phyloP scores from a whole-genome alignment of 768 basidiomycete genomes.

The Mycena rosella region DNA sequence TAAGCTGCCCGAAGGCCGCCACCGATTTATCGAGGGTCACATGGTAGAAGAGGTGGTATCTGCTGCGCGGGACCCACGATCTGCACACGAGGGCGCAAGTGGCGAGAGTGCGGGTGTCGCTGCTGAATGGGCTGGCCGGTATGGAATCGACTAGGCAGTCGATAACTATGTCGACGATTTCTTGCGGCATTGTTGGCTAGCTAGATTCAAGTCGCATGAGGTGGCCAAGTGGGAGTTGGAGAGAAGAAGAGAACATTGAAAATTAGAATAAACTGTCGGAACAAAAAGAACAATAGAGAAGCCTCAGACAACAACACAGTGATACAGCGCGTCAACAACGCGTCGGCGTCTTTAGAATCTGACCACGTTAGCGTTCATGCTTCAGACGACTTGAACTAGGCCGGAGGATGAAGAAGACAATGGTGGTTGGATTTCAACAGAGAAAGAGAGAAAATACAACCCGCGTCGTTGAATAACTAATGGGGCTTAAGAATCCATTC shows the following conservation, averaged over 20 bases:
- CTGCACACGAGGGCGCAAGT: constrained; percentile 21
- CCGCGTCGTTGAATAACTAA: too few species aligned
- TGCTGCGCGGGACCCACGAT: constrained; percentile 17
- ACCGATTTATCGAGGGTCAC: background rate
- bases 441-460: too few species aligned
- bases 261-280: background rate
- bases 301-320: background rate
- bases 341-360: background rate
- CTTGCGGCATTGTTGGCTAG: constrained; percentile 3
- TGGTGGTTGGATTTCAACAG: too few species aligned
- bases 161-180: constrained; percentile 16
- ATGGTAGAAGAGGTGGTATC: constrained; percentile 16
- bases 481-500: too few species aligned
- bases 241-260: background rate
- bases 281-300: background rate
- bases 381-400: too few species aligned
- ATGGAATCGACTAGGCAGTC: background rate
- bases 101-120: background rate
- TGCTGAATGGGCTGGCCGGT: background rate
- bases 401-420: too few species aligned
- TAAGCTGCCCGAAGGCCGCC: background rate
- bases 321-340: background rate
- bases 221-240: background rate
- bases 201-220: too few species aligned
- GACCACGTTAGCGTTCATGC: too few species aligned